Evolutionary conservation across 257 asterid genomes (phyloP).

Genomic region (Penstemon newberryi): DNA sequence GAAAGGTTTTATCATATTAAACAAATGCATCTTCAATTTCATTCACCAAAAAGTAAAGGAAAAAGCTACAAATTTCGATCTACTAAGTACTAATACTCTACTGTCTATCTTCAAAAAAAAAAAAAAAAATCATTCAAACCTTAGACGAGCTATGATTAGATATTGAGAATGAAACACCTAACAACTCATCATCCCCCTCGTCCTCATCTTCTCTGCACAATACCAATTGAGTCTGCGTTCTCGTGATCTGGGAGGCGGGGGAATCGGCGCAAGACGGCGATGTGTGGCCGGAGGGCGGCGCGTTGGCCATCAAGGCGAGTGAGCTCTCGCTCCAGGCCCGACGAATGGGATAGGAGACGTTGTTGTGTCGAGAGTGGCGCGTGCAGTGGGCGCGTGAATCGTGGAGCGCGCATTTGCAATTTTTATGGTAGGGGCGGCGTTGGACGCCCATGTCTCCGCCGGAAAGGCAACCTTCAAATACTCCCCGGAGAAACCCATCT

Average conservation of each 20-base stretch:
- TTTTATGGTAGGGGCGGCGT: conserved; percentile 52
- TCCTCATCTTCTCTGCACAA: conserved; percentile 29
- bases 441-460: conserved; percentile 35
- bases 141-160: no score
- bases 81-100: no score
- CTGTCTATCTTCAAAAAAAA: no score
- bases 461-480: conserved; percentile 51
- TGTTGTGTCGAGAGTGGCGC: conserved; percentile 14
- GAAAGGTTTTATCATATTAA: no score
- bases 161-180: no score
- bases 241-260: conserved; percentile 18
- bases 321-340: conserved; percentile 69
- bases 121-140: no score
- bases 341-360: conserved; percentile 46
- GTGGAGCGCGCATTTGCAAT: conserved; percentile 51
- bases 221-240: conserved; percentile 34
- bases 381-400: conserved; percentile 35
- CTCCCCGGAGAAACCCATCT: conserved; percentile 49
- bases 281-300: conserved; percentile 21
- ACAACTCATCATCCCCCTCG: conserved; percentile 26
- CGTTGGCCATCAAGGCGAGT: conserved; percentile 37
- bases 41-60: no score
- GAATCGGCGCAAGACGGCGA: conserved; percentile 27
- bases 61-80: no score
- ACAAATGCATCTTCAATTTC: no score